Conservation (phyloP, 2,329 filamentous ascomycete genomes). For the Curvularia hawaiiensis region DNA sequence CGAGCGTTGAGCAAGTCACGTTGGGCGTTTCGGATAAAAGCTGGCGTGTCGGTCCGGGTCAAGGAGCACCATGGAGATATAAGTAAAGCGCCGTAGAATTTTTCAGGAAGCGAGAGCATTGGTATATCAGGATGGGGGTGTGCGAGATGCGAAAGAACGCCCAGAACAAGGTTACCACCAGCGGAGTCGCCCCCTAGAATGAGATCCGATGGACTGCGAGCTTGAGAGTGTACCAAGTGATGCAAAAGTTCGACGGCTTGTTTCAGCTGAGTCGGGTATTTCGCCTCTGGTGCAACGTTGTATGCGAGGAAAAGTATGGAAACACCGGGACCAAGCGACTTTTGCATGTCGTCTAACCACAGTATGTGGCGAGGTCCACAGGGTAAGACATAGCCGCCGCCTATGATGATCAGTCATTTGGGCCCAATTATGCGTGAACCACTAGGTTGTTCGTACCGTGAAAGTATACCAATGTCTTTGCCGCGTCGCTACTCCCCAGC, state of each 20-base stretch:
- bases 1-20: slow-evolving; percentile 57
- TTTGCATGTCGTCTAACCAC: slow-evolving; percentile 54
- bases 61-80: slow-evolving; percentile 65
- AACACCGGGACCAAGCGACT: slow-evolving; percentile 54
- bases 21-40: slow-evolving; percentile 52
- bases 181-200: slow-evolving; percentile 60
- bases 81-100: slow-evolving; percentile 58
- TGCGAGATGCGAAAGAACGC: slow-evolving; percentile 56
- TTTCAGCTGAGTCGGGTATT: slow-evolving; percentile 56
- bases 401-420: slow-evolving; percentile 38
- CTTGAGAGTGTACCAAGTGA: slow-evolving; percentile 48
- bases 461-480: slow-evolving; percentile 54
- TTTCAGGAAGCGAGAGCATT: slow-evolving; percentile 48
- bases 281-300: slow-evolving; percentile 56
- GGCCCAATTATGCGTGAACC: neutral
- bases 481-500: slow-evolving; percentile 48
- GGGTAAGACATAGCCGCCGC: slow-evolving; percentile 62
- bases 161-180: slow-evolving; percentile 56
- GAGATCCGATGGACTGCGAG: slow-evolving; percentile 48
- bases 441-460: slow-evolving; percentile 46
- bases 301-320: slow-evolving; percentile 63
- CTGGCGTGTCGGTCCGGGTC: slow-evolving; percentile 49
- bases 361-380: slow-evolving; percentile 54
- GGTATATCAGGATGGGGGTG: slow-evolving; percentile 63
- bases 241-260: slow-evolving; percentile 54